These are phyloP conservation scores for Chaetomium fimeti DNA, from an alignment of 495 filamentous ascomycete species.

Conservation along the genomic window DNA sequence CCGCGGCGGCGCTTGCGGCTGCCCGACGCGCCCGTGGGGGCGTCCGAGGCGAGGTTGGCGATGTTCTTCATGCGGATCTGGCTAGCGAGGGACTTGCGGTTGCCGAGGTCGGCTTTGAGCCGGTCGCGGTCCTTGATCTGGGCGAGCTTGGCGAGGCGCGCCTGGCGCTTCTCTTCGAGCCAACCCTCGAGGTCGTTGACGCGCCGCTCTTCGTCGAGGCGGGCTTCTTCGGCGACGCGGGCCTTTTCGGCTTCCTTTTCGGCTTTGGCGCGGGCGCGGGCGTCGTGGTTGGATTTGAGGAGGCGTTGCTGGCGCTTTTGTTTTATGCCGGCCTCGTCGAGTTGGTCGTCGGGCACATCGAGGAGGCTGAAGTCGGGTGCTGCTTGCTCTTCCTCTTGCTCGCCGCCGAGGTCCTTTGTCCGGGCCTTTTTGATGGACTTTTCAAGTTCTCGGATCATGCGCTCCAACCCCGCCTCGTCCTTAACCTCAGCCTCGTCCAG, in stretches of 20 bases:
- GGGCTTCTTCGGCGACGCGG: conserved; percentile 74
- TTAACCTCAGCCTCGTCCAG: conserved; percentile 89
- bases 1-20: conserved; percentile 78
- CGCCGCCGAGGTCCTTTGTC: conserved; percentile 86
- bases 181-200: conserved; percentile 83
- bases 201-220: conserved; percentile 77
- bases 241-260: conserved; percentile 93
- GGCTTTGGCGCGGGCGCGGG: conserved; percentile 82
- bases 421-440: conserved; percentile 80
- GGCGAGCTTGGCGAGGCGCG: conserved; percentile 68
- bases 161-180: conserved; percentile 75
- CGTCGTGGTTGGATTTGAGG: conserved; percentile 91
- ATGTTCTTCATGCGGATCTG: conserved; percentile 98
- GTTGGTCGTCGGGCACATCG: conserved; percentile 84
- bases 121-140: conserved; percentile 91
- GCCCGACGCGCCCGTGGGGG: conserved; percentile 51
- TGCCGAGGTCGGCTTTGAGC: conserved; percentile 86
- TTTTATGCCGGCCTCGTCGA: conserved; percentile 87
- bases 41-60: conserved; percentile 93
- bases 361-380: conserved; percentile 82
- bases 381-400: conserved; percentile 72
- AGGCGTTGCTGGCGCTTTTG: conserved; percentile 88
- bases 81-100: conserved; percentile 90
- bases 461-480: conserved; percentile 79
- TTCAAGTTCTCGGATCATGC: conserved; percentile 81